Evolutionary conservation across 1,284 basidiomycete genomes (phyloP).

Genomic region (Sanguinoderma infundibulare): DNA sequence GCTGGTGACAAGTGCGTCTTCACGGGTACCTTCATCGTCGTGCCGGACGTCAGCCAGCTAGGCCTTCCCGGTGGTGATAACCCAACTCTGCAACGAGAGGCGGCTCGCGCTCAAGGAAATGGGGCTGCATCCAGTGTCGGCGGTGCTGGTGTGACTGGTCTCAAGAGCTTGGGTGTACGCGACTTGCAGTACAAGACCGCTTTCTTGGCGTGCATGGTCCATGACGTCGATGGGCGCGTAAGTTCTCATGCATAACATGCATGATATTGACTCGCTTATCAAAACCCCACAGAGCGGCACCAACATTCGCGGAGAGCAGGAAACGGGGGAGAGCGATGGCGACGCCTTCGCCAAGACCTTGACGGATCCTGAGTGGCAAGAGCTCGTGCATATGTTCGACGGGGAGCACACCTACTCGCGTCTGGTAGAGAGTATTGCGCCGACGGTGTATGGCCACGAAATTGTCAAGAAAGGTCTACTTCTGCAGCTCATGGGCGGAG

Average conservation of each 20-base stretch:
- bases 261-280: background rate
- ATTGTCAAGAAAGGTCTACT: constrained; percentile 98
- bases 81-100: constrained; percentile 90
- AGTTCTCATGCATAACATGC: constrained; percentile 33
- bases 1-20: constrained; percentile 99
- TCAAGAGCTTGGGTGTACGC: constrained; percentile 93
- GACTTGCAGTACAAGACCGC: constrained; percentile 99
- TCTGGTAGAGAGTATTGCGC: constrained; percentile 94
- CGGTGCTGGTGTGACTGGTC: constrained; percentile 88
- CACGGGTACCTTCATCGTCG: constrained; percentile 97
- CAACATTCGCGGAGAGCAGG: constrained; percentile 88
- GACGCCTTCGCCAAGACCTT: constrained; percentile 87
- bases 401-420: constrained; percentile 94
- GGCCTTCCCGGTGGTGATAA: constrained; percentile 94
- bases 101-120: constrained; percentile 65
- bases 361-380: constrained; percentile 94
- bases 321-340: constrained; percentile 76
- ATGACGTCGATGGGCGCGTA: constrained; percentile 86
- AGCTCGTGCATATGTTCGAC: constrained; percentile 93
- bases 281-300: constrained; percentile 65
- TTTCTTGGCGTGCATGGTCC: constrained; percentile 97
- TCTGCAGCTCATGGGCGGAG: constrained; percentile 99
- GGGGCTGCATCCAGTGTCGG: constrained; percentile 72
- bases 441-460: constrained; percentile 98
- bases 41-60: constrained; percentile 97